Percentiles rank a stretch among this genome's conserved stretches.
Evolutionary conservation across 352 stramenopile species (phyloP).

Genomic region (Aphanomyces astaci): DNA sequence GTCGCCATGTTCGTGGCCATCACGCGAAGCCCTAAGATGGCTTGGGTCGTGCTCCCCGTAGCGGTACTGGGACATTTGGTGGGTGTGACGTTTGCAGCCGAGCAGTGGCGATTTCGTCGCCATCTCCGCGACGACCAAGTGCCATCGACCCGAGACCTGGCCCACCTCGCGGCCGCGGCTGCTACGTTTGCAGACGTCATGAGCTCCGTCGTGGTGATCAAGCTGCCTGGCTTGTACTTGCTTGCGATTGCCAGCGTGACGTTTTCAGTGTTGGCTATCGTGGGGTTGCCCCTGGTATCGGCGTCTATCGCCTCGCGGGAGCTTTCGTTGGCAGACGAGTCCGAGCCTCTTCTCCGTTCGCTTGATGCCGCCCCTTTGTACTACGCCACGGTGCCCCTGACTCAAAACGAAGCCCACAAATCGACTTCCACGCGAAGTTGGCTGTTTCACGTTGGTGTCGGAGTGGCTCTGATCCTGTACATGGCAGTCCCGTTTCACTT

Average conservation of each 20-base stretch:
- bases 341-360: neutral
- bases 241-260: neutral
- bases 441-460: neutral
- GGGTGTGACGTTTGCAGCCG: neutral
- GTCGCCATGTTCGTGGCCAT: neutral
- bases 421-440: neutral
- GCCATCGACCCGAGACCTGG: neutral
- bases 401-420: neutral
- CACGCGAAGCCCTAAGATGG: neutral
- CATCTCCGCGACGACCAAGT: neutral
- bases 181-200: neutral
- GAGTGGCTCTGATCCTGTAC: neutral
- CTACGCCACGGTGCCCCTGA: neutral
- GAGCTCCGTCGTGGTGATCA: neutral
- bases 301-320: neutral
- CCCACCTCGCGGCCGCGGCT: neutral
- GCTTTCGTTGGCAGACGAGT: neutral
- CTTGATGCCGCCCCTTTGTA: neutral
- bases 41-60: neutral
- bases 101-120: neutral
- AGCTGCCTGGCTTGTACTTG: neutral
- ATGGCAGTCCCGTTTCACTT: neutral
- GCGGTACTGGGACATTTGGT: neutral
- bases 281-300: neutral
- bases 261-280: neutral